Percentiles rank a stretch among this genome's conserved stretches.
These are phyloP conservation scores for Lithocarpus polystachyus DNA, from an alignment of 306 rosid genomes.

Conservation along the genomic window DNA sequence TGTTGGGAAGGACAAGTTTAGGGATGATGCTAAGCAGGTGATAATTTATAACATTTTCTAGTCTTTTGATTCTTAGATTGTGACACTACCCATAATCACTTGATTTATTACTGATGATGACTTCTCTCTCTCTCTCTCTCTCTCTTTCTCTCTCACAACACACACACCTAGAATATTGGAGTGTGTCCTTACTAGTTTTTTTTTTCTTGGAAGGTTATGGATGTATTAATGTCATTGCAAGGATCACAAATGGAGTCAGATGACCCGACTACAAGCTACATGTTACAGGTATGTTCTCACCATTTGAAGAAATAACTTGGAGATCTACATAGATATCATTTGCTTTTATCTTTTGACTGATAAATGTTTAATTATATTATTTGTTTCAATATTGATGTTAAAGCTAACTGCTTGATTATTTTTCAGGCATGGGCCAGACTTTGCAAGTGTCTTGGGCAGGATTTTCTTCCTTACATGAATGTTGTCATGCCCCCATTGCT, in stretches of 20 bases:
- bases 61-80: neutral
- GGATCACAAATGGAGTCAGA: constrained; percentile 86
- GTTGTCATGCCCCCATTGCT: constrained; percentile 98
- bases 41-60: neutral
- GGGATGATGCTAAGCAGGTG: constrained; percentile 98
- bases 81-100: neutral
- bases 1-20: constrained; percentile 95
- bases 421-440: constrained; percentile 98
- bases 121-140: neutral
- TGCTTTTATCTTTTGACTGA: neutral
- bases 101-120: neutral
- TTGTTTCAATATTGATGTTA: neutral
- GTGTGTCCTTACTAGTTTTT: neutral
- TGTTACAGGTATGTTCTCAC: constrained; percentile 70
- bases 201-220: constrained; percentile 72
- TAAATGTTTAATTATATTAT: neutral
- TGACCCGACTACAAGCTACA: constrained; percentile 97
- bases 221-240: constrained; percentile 87
- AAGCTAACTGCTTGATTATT: neutral
- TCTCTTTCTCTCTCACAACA: no score
- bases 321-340: neutral
- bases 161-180: neutral
- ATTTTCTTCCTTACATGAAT: constrained; percentile 92
- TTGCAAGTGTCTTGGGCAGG: constrained; percentile 98
- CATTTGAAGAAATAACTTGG: constrained; percentile 7